phyloP scores from a whole-genome alignment of 108 stramenopile genomes.

The Pseudonitzschia delicatissima region DNA sequence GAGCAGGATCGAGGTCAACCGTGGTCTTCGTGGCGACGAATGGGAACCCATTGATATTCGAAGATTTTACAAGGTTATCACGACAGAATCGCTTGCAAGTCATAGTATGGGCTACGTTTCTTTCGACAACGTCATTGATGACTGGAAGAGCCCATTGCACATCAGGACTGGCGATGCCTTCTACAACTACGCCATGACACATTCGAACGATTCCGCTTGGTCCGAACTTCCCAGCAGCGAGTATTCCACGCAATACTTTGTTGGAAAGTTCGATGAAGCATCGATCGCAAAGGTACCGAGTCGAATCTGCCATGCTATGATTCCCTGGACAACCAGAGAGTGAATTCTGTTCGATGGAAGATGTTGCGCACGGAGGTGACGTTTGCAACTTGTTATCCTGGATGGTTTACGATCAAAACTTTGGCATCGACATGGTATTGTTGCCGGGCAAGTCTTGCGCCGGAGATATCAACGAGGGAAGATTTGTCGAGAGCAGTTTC shows the following conservation, averaged over 20 bases:
- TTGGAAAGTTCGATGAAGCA: conserved; percentile 7
- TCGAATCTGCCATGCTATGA: conserved; percentile 11
- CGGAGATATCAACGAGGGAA: conserved; percentile 32
- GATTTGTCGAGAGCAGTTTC: conserved; percentile 15
- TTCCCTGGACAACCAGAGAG: conserved; percentile 3
- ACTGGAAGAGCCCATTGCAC: conserved; percentile 24
- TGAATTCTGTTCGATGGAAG: not conserved
- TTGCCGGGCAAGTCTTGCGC: conserved; percentile 35
- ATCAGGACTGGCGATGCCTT: conserved; percentile 43
- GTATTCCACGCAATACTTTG: conserved; percentile 37
- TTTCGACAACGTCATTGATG: conserved; percentile 36
- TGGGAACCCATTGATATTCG: conserved; percentile 41
- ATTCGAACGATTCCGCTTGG: conserved; percentile 5
- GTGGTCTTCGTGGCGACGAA: conserved; percentile 7
- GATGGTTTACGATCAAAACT: conserved; percentile 33
- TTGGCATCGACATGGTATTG: conserved; percentile 40
- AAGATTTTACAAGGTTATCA: conserved; percentile 47
- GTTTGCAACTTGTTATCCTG: conserved; percentile 45
- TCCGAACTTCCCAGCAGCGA: conserved; percentile 11
- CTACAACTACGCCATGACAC: conserved; percentile 36
- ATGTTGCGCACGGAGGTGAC: conserved; percentile 28
- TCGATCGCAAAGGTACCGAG: conserved; percentile 16
- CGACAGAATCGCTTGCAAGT: conserved; percentile 41
- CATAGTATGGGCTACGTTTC: conserved; percentile 39
- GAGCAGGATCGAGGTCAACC: conserved; percentile 9